A percentile compares a stretch with the other conserved stretches of the same genome.
Conservation (phyloP, 495 filamentous ascomycete species). For the Neurospora sublineolata region DNA sequence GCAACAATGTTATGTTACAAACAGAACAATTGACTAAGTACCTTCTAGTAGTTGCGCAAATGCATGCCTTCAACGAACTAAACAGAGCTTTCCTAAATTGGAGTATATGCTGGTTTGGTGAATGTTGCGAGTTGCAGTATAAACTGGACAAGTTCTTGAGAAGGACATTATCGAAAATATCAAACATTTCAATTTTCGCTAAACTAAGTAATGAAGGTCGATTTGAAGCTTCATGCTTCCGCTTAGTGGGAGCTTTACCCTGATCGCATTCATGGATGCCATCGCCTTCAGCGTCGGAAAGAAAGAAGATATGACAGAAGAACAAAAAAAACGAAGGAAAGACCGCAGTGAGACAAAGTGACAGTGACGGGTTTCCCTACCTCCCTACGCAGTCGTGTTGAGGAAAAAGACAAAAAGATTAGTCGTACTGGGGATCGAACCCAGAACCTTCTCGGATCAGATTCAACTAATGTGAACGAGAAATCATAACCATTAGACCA, state of each 20-base stretch:
- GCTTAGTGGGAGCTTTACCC: background rate
- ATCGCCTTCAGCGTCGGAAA: background rate
- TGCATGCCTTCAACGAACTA: background rate
- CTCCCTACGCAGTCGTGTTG: background rate
- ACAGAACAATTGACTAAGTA: background rate
- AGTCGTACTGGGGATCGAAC: background rate
- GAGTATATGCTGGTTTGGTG: background rate
- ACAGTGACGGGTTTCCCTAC: background rate
- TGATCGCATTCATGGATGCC: background rate
- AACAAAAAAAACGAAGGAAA: background rate
- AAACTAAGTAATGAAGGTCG: background rate
- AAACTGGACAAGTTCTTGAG: too few species aligned
- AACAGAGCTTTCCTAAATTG: background rate
- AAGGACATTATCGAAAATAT: too few species aligned
- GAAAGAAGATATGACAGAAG: background rate
- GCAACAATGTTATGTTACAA: background rate
- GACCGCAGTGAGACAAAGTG: background rate
- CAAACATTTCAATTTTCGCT: background rate
- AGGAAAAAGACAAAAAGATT: background rate
- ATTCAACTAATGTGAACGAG: background rate
- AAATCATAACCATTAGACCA: conserved; percentile 1
- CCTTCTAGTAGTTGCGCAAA: background rate
- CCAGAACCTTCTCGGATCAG: background rate
- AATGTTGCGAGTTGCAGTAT: background rate
- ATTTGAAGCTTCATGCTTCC: background rate